Evolutionary conservation across 2,329 filamentous ascomycete genomes (phyloP).

Genomic region (Aspergillus sp.): DNA sequence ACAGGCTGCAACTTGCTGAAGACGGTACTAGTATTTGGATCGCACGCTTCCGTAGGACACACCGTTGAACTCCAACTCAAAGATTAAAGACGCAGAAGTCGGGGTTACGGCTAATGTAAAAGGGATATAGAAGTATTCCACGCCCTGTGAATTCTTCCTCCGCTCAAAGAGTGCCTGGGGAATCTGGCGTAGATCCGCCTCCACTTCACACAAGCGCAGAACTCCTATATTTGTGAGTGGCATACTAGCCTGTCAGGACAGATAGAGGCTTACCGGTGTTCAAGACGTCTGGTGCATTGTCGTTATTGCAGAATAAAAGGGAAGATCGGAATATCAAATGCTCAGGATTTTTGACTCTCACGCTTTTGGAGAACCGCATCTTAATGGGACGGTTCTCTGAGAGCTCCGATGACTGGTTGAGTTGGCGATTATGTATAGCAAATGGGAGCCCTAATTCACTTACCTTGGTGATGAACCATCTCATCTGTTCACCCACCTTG

Average conservation of each 20-base stretch:
- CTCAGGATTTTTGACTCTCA: background rate
- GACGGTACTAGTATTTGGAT: conserved; percentile 16
- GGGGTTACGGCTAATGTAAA: conserved; percentile 20
- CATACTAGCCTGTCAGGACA: background rate
- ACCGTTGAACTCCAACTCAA: conserved; percentile 26
- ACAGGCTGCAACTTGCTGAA: background rate
- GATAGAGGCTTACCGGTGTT: background rate
- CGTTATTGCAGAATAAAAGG: conserved; percentile 11
- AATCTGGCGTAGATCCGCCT: conserved; percentile 21
- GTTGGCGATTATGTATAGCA: background rate
- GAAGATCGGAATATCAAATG: background rate
- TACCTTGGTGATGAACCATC: conserved; percentile 27
- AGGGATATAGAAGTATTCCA: conserved; percentile 12
- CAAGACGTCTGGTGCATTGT: conserved; percentile 1
- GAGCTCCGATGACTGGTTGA: conserved; percentile 2
- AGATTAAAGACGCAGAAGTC: conserved; percentile 22
- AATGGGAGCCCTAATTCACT: background rate
- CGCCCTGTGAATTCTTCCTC: conserved; percentile 16
- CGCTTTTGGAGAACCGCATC: background rate
- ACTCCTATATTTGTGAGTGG: conserved; percentile 11
- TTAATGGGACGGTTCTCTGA: conserved; percentile 19
- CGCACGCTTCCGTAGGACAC: conserved; percentile 24
- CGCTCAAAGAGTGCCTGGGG: conserved; percentile 19
- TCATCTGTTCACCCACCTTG: background rate
- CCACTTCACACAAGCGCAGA: conserved; percentile 14